Percentiles rank a stretch among this genome's conserved stretches.
These are phyloP conservation scores for Schizochytrium sp. DNA, from an alignment of 108 stramenopile species.

Conservation along the genomic window DNA sequence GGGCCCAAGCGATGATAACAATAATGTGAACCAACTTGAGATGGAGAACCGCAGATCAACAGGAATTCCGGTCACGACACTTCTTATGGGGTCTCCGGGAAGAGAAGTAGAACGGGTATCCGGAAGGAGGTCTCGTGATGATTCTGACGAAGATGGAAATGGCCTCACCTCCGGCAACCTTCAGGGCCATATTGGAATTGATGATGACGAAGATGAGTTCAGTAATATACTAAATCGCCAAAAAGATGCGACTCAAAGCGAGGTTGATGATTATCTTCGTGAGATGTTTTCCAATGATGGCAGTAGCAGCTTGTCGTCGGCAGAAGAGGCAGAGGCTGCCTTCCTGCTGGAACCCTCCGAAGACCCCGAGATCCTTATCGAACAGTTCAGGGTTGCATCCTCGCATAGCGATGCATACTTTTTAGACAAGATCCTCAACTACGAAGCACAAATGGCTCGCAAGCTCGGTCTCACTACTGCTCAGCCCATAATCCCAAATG, in stretches of 20 bases:
- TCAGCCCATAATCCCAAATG: conserved; percentile 13
- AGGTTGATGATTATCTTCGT: conserved; percentile 20
- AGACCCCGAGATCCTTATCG: neutral
- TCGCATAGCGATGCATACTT: conserved; percentile 11
- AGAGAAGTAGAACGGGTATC: too few species aligned
- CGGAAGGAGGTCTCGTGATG: too few species aligned
- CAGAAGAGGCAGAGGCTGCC: neutral
- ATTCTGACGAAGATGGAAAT: too few species aligned
- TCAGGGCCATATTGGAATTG: too few species aligned
- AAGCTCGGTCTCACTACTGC: neutral
- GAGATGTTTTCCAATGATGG: conserved; percentile 5
- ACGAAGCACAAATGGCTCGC: neutral
- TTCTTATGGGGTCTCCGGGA: too few species aligned
- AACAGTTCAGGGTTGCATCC: conserved; percentile 38
- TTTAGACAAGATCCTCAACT: neutral
- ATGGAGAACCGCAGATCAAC: too few species aligned
- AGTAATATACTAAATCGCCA: neutral
- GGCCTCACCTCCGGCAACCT: too few species aligned
- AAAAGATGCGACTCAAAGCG: neutral
- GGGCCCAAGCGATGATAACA: too few species aligned
- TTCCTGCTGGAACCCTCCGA: conserved; percentile 10
- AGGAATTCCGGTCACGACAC: too few species aligned
- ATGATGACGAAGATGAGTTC: too few species aligned
- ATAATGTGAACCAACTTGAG: too few species aligned
- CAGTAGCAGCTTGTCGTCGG: neutral